Conservation (phyloP, 176 grass and related monocot species). For the Zea mays region Zm-B73-REFERENCE-NAM-5.0 NC_050101.1:174115501-174116000, state of each 20-base stretch:
- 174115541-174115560: too few species aligned
- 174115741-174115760: not conserved
- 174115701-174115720: not conserved
- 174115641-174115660: not conserved
- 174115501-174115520: not conserved
- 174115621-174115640: not conserved
- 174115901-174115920: too few species aligned
- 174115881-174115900: too few species aligned
- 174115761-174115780: constrained; percentile 7
- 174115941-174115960: too few species aligned
- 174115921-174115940: too few species aligned
- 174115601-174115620: not conserved
- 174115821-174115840: constrained; percentile 43
- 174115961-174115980: too few species aligned
- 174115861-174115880: not conserved
- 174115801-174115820: constrained; percentile 27
- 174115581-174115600: not conserved
- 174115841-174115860: constrained; percentile 45
- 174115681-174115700: constrained; percentile 36
- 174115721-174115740: constrained; percentile 24
- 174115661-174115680: constrained; percentile 29
- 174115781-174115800: not conserved
- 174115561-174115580: not conserved
- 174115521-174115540: too few species aligned
- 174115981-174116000: too few species aligned